Base-by-base conservation (phyloP, 2,329 filamentous ascomycete species). In the Fusarium sp. region DNA sequence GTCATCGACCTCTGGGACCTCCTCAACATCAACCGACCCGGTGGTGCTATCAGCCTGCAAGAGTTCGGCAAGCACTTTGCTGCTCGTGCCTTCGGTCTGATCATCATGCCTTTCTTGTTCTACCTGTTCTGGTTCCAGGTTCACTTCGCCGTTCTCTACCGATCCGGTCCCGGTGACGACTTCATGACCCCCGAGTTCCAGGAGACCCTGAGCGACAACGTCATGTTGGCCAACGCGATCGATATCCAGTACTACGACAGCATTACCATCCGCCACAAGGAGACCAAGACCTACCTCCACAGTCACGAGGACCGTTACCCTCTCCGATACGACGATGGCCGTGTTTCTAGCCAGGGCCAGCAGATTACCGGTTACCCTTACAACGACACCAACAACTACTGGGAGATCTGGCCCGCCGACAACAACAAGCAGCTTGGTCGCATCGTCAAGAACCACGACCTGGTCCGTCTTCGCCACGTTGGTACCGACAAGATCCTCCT, bases 91-190 rank as follows among this genome's bases (percentile, higher is more conserved):
- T 84, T 97, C 69, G 94, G 92, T 16, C 85, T 99, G 59, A 93
- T 98, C 74, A 79, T 97, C 72, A 88, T 98, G 72, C 96, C 96
- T 16, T 98, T 99, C 86, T 86, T 98, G 77, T 97, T 99, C 82
- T 99, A 99, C 82, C 88, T 99, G 48, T 98, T 99, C 87, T 99
- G 96, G 96, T 99, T 99, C 90, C 96, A 99, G 86, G 94, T 99
- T 30, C 96, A 99, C 83, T 99, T 99, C 80, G 87, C 93, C 46
- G 93, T 99, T 75, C 87, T 99, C 68, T 91, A 84, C 72, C 88
- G 91, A 64, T 98, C 96, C 55, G 96, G 96, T 37, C 95, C 96
- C 46, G 96, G 96, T 56, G 96, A 99, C 78, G 95, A 98, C 77
- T 99, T 99, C 83, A 99, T 99, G 96, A 94, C 92, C 6, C 96